Percentiles rank a stretch among this genome's conserved stretches.
Conservation (phyloP, 371 early-diverging fungal genomes). For the Nematocida ausubeli region DNA sequence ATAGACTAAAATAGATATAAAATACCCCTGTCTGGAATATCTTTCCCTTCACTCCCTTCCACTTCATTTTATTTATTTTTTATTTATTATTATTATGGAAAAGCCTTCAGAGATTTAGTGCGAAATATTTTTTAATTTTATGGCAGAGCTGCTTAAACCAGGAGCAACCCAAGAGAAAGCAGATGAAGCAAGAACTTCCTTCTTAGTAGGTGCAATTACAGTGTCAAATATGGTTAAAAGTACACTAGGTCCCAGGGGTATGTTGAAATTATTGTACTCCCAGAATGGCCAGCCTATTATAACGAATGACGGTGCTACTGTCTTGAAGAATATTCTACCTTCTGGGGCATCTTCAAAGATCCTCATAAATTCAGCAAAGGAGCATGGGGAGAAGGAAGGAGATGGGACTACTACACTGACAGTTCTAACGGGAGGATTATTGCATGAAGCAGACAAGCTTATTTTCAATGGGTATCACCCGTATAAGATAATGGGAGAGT, state of each 20-base stretch:
- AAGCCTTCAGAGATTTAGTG: too few species aligned
- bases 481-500: slow-evolving; percentile 92
- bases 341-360: slow-evolving; percentile 97
- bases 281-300: slow-evolving; percentile 79
- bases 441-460: slow-evolving; percentile 88
- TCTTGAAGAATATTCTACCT: slow-evolving; percentile 89
- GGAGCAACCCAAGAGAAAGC: slow-evolving; percentile 66
- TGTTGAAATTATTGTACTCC: slow-evolving; percentile 82
- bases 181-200: slow-evolving; percentile 69
- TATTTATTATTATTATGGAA: not conserved
- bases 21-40: not conserved
- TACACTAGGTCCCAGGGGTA: slow-evolving; percentile 74
- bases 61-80: not conserved
- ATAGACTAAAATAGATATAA: not conserved
- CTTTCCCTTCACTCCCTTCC: not conserved
- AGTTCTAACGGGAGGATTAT: slow-evolving; percentile 87
- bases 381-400: slow-evolving; percentile 98
- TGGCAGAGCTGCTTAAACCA: slow-evolving; percentile 59
- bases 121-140: slow-evolving; percentile 49
- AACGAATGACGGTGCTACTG: slow-evolving; percentile 99
- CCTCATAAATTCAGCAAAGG: slow-evolving; percentile 82
- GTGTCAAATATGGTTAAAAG: slow-evolving; percentile 89
- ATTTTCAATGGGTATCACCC: slow-evolving; percentile 79
- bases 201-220: slow-evolving; percentile 86
- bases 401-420: slow-evolving; percentile 99